A percentile compares a stretch with the other conserved stretches of the same genome.
phyloP scores from a whole-genome alignment of 352 stramenopile species.

The Phytophthora pseudosyringae region DNA sequence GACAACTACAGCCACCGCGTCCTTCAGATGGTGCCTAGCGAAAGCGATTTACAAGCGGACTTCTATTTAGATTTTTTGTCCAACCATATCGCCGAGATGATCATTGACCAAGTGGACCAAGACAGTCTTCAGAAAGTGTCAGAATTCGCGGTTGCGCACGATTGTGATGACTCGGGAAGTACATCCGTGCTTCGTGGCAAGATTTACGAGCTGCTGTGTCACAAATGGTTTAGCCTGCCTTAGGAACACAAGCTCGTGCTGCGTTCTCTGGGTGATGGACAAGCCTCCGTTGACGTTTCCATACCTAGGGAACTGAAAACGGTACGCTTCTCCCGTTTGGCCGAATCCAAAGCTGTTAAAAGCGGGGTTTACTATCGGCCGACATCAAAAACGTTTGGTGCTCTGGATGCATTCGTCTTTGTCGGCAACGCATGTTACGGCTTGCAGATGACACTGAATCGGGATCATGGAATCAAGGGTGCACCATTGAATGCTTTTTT shows the following conservation, averaged over 20 bases:
- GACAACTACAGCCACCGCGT: no score
- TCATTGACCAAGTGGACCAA: slow-evolving; percentile 9
- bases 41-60: neutral
- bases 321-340: slow-evolving; percentile 11
- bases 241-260: slow-evolving; percentile 9
- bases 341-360: slow-evolving; percentile 9
- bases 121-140: slow-evolving; percentile 15
- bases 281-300: slow-evolving; percentile 3
- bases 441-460: slow-evolving; percentile 27
- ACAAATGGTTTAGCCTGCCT: slow-evolving; percentile 18
- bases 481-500: slow-evolving; percentile 13
- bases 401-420: slow-evolving; percentile 17
- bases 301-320: slow-evolving; percentile 12
- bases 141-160: slow-evolving; percentile 11
- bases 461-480: slow-evolving; percentile 22
- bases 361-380: slow-evolving; percentile 10
- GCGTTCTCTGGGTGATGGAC: slow-evolving; percentile 5
- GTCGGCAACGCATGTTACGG: slow-evolving; percentile 10
- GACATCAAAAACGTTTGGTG: slow-evolving; percentile 24
- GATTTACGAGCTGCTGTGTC: slow-evolving; percentile 23
- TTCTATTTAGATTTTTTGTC: slow-evolving; percentile 27
- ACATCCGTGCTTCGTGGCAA: slow-evolving; percentile 13
- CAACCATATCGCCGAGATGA: slow-evolving; percentile 12
- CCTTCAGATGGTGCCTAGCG: no score
- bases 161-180: slow-evolving; percentile 16